Evolutionary conservation across 1,284 basidiomycete species (phyloP).

Genomic region (Melampsora americana): DNA sequence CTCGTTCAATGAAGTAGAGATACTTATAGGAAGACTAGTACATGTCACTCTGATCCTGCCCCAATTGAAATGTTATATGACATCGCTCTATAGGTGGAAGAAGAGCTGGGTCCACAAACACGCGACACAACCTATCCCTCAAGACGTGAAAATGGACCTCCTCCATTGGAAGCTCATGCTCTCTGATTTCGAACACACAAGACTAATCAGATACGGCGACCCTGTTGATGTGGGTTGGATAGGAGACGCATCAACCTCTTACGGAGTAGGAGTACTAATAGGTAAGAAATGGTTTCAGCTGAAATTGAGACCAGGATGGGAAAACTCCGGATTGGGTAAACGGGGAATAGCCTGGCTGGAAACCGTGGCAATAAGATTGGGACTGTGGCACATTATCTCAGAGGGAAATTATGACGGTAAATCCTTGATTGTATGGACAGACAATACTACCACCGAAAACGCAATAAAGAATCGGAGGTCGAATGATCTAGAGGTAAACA

Average conservation of each 20-base stretch:
- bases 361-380: too few relatives aligned
- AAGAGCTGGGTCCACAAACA: neutral
- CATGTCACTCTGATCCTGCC: constrained; percentile 8
- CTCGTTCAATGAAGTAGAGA: too few relatives aligned
- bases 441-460: too few relatives aligned
- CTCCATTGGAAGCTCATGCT: neutral
- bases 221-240: neutral
- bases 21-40: neutral
- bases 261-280: too few relatives aligned
- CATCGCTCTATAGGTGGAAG: neutral
- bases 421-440: neutral
- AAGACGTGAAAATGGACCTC: neutral
- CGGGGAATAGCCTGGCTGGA: too few relatives aligned
- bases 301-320: too few relatives aligned
- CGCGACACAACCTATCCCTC: neutral
- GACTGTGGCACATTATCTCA: neutral
- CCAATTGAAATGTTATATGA: constrained; percentile 1
- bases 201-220: neutral
- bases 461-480: too few relatives aligned
- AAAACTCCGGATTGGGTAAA: too few relatives aligned
- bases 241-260: too few relatives aligned
- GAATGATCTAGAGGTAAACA: too few relatives aligned
- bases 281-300: too few relatives aligned
- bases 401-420: neutral
- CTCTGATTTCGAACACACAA: constrained; percentile 3